Percentiles rank a stretch among this genome's conserved stretches.
Evolutionary conservation across 2,329 filamentous ascomycete genomes (phyloP).

Genomic region (Fusarium pilosicola): DNA sequence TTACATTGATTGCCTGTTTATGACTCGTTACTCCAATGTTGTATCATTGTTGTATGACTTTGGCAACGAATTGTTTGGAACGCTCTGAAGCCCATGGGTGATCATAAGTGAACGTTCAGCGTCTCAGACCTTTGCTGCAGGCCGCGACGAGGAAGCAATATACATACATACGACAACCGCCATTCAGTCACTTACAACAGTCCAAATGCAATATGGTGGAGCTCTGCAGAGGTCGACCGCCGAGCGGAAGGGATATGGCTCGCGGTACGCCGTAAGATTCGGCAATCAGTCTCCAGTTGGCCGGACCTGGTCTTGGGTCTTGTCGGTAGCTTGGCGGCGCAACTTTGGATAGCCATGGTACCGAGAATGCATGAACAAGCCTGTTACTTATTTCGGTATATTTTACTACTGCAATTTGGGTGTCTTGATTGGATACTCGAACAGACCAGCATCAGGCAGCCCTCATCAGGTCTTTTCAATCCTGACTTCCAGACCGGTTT

Average conservation of each 20-base stretch:
- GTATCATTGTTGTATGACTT: background rate
- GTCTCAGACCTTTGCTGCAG: background rate
- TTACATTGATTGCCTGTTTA: conserved; percentile 14
- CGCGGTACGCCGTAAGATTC: conserved; percentile 23
- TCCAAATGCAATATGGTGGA: background rate
- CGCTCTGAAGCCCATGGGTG: background rate
- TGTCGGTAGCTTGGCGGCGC: conserved; percentile 23
- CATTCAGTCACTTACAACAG: background rate
- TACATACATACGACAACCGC: background rate
- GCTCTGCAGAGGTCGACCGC: conserved; percentile 19
- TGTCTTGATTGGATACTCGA: conserved; percentile 31
- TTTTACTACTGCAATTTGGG: conserved; percentile 35
- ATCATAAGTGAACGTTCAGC: background rate
- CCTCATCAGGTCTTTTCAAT: conserved; percentile 21
- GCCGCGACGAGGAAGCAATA: background rate
- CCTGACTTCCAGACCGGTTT: conserved; percentile 11
- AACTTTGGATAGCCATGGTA: conserved; percentile 31
- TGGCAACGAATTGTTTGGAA: background rate
- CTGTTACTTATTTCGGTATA: background rate
- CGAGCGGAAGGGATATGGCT: conserved; percentile 24
- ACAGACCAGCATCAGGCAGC: conserved; percentile 14
- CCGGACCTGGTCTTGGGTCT: conserved; percentile 23
- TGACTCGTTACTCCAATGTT: conserved; percentile 25
- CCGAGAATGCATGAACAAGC: conserved; percentile 17
- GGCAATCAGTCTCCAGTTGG: conserved; percentile 22